Percentiles rank a stretch among this genome's conserved stretches.
phyloP scores from a whole-genome alignment of 495 filamentous ascomycete genomes.

The Viridothelium virens region DNA sequence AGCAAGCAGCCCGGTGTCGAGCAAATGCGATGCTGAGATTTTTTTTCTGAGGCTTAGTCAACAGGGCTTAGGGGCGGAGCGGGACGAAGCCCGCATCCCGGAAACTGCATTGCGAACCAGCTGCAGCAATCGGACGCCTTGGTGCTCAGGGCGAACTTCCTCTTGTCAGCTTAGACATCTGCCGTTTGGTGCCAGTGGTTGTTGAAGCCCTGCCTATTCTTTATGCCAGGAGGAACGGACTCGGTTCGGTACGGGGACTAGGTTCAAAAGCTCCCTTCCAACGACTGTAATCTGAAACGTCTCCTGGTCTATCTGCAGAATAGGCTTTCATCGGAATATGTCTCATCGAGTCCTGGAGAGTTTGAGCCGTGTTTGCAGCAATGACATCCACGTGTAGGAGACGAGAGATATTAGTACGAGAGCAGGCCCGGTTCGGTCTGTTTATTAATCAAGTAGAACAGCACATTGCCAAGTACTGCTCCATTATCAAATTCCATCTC shows the following conservation, averaged over 20 bases:
- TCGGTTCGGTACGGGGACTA: too few relatives aligned
- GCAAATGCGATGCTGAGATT: neutral
- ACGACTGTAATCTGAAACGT: neutral
- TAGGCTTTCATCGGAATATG: neutral
- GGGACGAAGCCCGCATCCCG: neutral
- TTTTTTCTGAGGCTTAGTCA: neutral
- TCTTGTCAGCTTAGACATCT: neutral
- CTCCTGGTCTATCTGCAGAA: neutral
- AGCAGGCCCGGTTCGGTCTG: too few relatives aligned
- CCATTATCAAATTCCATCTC: neutral
- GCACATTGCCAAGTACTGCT: too few relatives aligned
- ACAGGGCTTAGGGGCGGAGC: constrained; percentile 11
- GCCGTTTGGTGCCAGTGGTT: neutral
- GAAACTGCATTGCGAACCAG: neutral
- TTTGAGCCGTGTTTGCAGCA: too few relatives aligned
- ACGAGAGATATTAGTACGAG: too few relatives aligned
- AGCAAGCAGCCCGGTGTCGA: neutral
- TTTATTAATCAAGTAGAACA: too few relatives aligned
- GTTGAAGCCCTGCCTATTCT: neutral
- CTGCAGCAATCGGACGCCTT: neutral
- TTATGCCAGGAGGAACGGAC: too few relatives aligned
- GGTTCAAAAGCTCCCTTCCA: too few relatives aligned
- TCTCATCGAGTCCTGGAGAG: neutral
- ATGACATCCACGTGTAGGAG: too few relatives aligned
- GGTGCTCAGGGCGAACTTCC: neutral